Evolutionary conservation across 306 rosid species (phyloP).

Genomic region (Fragaria ananassa): DNA sequence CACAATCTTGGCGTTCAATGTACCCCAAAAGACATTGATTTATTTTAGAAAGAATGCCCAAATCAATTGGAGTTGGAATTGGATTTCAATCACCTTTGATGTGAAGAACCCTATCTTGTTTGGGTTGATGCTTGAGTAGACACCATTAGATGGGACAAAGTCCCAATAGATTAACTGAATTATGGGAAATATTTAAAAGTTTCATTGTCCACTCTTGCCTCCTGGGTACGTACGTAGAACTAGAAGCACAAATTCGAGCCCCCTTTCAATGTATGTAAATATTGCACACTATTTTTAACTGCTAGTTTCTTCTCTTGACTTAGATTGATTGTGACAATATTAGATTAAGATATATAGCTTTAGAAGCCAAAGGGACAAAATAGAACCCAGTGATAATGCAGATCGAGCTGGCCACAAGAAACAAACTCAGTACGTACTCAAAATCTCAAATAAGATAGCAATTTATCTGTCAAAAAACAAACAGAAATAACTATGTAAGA

Average conservation of each 20-base stretch:
- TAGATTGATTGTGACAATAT: background rate
- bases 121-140: constrained; percentile 2
- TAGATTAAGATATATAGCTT: background rate
- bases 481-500: too few species aligned
- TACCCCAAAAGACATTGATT: background rate
- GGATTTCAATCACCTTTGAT: constrained; percentile 2
- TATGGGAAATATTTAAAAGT: background rate
- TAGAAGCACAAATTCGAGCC: background rate
- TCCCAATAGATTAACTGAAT: background rate
- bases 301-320: background rate
- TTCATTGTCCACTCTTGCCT: background rate
- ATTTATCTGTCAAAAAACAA: too few species aligned
- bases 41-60: background rate
- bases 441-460: background rate
- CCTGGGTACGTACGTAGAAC: background rate
- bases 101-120: background rate
- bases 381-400: background rate
- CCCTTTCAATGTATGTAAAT: constrained; percentile 13
- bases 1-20: constrained; percentile 20
- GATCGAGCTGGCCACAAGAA: background rate
- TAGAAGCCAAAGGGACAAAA: background rate
- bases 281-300: background rate
- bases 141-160: background rate
- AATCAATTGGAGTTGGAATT: background rate
- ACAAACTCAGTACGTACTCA: background rate